Base-by-base conservation (phyloP, 768 basidiomycete genomes). In the Pisolithus orientalis region DNA sequence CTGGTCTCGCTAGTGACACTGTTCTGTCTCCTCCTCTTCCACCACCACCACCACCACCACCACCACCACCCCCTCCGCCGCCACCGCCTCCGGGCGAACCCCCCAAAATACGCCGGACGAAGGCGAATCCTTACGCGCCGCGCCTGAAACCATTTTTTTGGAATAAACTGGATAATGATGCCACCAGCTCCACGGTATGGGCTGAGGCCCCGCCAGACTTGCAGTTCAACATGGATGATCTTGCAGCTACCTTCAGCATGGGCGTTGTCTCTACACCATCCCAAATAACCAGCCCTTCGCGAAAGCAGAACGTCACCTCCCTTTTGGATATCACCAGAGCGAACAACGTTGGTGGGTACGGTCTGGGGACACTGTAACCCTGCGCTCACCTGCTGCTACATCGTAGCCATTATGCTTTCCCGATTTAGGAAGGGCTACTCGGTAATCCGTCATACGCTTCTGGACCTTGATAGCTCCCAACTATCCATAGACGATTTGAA, bases 71-170 rank as follows among this genome's bases (percentile, higher is more conserved):
- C 8, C 60, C 65, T 1, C 63, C 67, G 3, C 70, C 56, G 3
- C 65, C 54, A 10, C 68, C 59, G 29, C 66, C 58, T 38, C n/a
- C 37, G n/a, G 38, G 21, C 21, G 52, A 46, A 10, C 47, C 70
- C 14, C 66, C 69, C 8, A 72, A 70, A 54, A 66, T 63, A 51
- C 62, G 64, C 29, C 64, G 60, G 34, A 57, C 54, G 38, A 72
- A 65, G 48, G 54, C 60, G 24, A 76, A 71, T 55, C 55, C 63
- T 7, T 57, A 62, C 25, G 74, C 72, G 11, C 82, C 84, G n/a
- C 77, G 79, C 44, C 65, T 90, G 48, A 86, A 87, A 66, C 89
- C 94, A 2, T 93, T 96, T 72, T 92, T 92, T 65, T 95, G 94
- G 93, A 86, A 83, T 57, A 94, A 95, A 59, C 55, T 94, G 5